Conservation (phyloP, 2,329 filamentous ascomycete genomes). For the Monascus ruber region DNA sequence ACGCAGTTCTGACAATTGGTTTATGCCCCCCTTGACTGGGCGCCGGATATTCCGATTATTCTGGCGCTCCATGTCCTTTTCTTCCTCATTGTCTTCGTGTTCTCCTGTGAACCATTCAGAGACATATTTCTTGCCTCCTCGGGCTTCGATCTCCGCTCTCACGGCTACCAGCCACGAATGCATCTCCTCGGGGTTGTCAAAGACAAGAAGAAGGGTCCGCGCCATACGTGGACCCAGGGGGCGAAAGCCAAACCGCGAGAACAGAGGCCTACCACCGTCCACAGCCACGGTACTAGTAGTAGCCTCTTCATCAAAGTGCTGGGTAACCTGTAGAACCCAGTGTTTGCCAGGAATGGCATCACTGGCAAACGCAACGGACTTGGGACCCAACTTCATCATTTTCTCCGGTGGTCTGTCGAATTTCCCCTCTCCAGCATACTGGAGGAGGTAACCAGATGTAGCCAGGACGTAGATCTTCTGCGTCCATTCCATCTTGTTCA, state of each 20-base stretch:
- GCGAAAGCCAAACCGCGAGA: constrained; percentile 29
- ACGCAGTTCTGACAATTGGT: constrained; percentile 20
- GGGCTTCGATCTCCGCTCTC: constrained; percentile 34
- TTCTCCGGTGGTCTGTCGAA: constrained; percentile 37
- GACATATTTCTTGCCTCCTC: constrained; percentile 35
- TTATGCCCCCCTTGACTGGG: constrained; percentile 24
- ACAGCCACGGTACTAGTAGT: constrained; percentile 4
- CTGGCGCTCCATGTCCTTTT: constrained; percentile 11
- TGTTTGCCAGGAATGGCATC: constrained; percentile 39
- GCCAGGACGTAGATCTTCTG: constrained; percentile 36
- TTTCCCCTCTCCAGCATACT: constrained; percentile 34
- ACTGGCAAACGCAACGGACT: constrained; percentile 38
- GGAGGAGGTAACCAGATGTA: constrained; percentile 34
- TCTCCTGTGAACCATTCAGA: constrained; percentile 25
- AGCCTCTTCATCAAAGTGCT: constrained; percentile 22
- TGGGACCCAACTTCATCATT: constrained; percentile 33
- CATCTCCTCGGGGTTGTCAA: constrained; percentile 34
- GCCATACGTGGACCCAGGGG: constrained; percentile 22
- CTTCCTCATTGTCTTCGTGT: constrained; percentile 5
- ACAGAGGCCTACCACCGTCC: constrained; percentile 23
- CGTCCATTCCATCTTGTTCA: constrained; percentile 30
- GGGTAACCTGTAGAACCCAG: constrained; percentile 38
- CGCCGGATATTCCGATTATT: constrained; percentile 18
- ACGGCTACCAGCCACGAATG: constrained; percentile 34
- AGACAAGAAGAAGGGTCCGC: constrained; percentile 33